Conservation (phyloP, 495 filamentous ascomycete genomes). For the Penicillium lividum region DNA sequence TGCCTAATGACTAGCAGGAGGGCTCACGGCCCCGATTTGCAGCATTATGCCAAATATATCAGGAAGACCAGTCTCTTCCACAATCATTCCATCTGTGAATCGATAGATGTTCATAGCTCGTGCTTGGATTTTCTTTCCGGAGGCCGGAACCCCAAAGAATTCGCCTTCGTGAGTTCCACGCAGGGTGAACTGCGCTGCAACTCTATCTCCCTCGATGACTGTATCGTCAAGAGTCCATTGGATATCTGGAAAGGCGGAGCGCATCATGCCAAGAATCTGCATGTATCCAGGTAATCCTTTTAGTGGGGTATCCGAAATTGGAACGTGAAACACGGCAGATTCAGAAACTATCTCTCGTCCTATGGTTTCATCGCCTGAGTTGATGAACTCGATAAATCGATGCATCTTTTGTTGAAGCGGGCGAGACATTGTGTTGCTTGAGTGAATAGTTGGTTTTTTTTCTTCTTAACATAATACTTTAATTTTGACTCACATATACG, state of each 20-base stretch:
- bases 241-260: slow-evolving; percentile 13
- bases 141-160: slow-evolving; percentile 11
- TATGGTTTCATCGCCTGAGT: slow-evolving; percentile 12
- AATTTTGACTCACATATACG: too few relatives aligned
- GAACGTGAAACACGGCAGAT: slow-evolving; percentile 10
- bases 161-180: slow-evolving; percentile 14
- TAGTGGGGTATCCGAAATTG: slow-evolving; percentile 7
- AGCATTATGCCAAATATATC: slow-evolving; percentile 9
- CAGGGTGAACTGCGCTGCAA: slow-evolving; percentile 10
- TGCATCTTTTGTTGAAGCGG: slow-evolving; percentile 7
- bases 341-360: slow-evolving; percentile 9
- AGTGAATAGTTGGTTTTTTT: neutral
- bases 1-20: slow-evolving; percentile 1
- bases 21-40: slow-evolving; percentile 5
- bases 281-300: slow-evolving; percentile 11
- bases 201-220: slow-evolving; percentile 10
- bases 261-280: slow-evolving; percentile 10
- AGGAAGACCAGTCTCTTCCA: slow-evolving; percentile 7
- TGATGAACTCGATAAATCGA: slow-evolving; percentile 10
- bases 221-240: slow-evolving; percentile 12
- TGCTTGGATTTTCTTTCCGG: slow-evolving; percentile 8
- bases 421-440: slow-evolving; percentile 7
- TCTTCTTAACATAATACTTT: too few relatives aligned
- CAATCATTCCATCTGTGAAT: slow-evolving; percentile 7
- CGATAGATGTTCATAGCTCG: slow-evolving; percentile 8